Evolutionary conservation across 768 basidiomycete species (phyloP).

Genomic region (Pulveroboletus sp.): DNA sequence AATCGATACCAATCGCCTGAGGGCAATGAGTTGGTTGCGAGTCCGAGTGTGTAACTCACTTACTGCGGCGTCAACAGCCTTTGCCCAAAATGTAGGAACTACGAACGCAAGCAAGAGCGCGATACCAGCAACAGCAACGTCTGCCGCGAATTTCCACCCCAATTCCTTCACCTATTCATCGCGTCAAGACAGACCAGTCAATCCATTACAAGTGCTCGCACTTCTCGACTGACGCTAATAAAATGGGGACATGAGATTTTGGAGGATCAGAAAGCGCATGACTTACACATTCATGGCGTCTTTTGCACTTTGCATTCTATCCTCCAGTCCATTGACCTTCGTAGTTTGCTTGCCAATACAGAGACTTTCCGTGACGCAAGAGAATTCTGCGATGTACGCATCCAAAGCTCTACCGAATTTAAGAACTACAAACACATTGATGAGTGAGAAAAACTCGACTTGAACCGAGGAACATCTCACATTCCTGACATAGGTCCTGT

Average conservation of each 20-base stretch:
- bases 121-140: slow-evolving; percentile 13
- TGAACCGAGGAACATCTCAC: neutral
- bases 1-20: slow-evolving; percentile 8
- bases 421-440: slow-evolving; percentile 3
- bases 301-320: slow-evolving; percentile 2
- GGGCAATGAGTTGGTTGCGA: neutral
- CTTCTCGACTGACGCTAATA: slow-evolving; percentile 16
- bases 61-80: slow-evolving; percentile 4
- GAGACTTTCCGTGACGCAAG: slow-evolving; percentile 8
- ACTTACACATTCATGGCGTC: slow-evolving; percentile 16
- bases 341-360: neutral
- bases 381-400: slow-evolving; percentile 12
- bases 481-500: slow-evolving; percentile 16
- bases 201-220: neutral
- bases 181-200: neutral
- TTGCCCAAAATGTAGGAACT: slow-evolving; percentile 8
- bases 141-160: slow-evolving; percentile 14
- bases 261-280: neutral
- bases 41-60: neutral
- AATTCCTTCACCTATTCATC: slow-evolving; percentile 13
- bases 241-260: neutral
- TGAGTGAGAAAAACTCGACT: neutral
- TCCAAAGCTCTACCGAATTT: slow-evolving; percentile 14
- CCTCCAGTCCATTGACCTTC: slow-evolving; percentile 3
- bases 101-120: slow-evolving; percentile 13